phyloP scores from a whole-genome alignment of 768 basidiomycete species.

The Galerina marginata region DNA sequence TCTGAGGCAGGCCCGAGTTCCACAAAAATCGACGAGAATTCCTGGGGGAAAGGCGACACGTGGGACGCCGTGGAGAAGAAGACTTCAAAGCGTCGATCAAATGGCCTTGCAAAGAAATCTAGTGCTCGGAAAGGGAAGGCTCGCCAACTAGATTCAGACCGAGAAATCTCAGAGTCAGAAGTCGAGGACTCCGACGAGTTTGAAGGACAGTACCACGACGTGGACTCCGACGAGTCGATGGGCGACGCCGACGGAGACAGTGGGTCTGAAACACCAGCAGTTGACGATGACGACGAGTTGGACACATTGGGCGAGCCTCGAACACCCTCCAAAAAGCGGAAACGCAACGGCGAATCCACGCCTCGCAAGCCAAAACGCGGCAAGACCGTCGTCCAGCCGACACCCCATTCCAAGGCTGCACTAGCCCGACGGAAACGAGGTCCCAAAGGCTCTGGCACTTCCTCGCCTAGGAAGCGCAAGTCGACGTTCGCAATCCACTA shows the following conservation, averaged over 20 bases:
- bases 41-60: conserved; percentile 43
- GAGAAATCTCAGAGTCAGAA: conserved; percentile 34
- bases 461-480: conserved; percentile 35
- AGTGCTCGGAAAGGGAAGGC: conserved; percentile 13
- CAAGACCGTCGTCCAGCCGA: conserved; percentile 61
- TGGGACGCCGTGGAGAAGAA: conserved; percentile 50
- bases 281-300: conserved; percentile 27
- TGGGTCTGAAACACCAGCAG: conserved; percentile 25
- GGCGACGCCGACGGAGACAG: conserved; percentile 33
- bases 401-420: conserved; percentile 78
- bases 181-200: conserved; percentile 32
- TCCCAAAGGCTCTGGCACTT: conserved; percentile 7
- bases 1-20: conserved; percentile 26
- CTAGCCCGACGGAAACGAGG: conserved; percentile 49
- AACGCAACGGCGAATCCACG: conserved; percentile 47
- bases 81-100: conserved; percentile 9
- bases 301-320: conserved; percentile 36
- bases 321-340: conserved; percentile 65
- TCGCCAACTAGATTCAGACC: conserved; percentile 13
- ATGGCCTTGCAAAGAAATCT: conserved; percentile 20
- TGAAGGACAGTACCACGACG: conserved; percentile 23
- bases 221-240: conserved; percentile 30
- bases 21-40: conserved; percentile 22
- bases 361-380: conserved; percentile 28
- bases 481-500: conserved; percentile 28